Evolutionary conservation across 805 yeast genomes (phyloP), one percentile per base, ranked within the genome.

Genomic region (Dipodascus albidus): DNA sequence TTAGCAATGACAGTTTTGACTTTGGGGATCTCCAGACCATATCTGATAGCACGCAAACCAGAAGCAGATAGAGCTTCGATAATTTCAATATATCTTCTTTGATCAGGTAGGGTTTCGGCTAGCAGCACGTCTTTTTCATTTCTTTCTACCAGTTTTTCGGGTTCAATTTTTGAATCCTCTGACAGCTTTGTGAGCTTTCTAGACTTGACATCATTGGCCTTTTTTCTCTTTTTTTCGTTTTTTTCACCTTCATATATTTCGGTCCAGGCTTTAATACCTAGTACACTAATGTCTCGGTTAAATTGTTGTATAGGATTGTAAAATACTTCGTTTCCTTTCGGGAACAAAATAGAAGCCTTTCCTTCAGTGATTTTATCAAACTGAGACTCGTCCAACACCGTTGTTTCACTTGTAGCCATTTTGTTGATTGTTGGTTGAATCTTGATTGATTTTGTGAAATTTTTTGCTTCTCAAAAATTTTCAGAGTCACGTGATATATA

Each of bases 231-330:
- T 55, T 67, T 57, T 58, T 62, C 63, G 9, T 67, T 67, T 48
- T 65, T 62, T 49, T 66, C 67, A 42, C 69, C 75, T 19, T 74
- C 68, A 57, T 80, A 82, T 35, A 84, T 61, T 53, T 83, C 80
- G 44, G 83, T 76, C 91, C 95, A 93, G 0, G 98, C 95, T 54
- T 82, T 78, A 56, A 93, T 90, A 6, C 87, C 89, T 60, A 84
- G 72, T 3, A 87, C 85, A 59, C 95, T 85, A 50, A 93, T 70
- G 65, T 93, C 99, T 62, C 99, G 78, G 68, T 93, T 93, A 70
- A 89, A 93, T 69, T 91, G 98, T 70, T 93, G 99, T 53, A 93
- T 85, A 8, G 96, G 97, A 66, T 93, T 93, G 70, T 93, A 93
- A 65, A 93, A 93, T 9, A 93, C 99, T 56, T 75, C 76, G 59